These are phyloP conservation scores for Yamadazyma sp. DNA, from an alignment of 805 yeast genomes.

Conservation along the genomic window DNA sequence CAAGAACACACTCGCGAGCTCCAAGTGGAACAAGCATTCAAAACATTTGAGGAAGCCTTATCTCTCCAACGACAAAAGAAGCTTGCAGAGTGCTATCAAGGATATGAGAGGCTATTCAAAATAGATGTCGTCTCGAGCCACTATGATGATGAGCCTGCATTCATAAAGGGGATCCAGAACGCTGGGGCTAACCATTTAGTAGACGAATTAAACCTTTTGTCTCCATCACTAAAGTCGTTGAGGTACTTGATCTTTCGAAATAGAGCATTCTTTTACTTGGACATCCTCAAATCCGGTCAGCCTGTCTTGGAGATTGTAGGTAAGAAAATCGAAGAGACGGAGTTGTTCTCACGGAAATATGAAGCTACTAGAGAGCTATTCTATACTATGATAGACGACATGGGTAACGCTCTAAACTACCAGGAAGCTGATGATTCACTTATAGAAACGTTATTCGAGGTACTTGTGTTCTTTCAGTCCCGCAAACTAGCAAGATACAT, in stretches of 20 bases:
- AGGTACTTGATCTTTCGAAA: conserved; percentile 80
- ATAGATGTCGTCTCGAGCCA: conserved; percentile 61
- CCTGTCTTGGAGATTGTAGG: conserved; percentile 17
- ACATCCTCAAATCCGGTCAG: conserved; percentile 22
- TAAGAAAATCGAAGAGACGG: conserved; percentile 5
- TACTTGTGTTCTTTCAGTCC: conserved; percentile 51
- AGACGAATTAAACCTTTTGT: conserved; percentile 44
- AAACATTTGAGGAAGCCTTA: conserved; percentile 70
- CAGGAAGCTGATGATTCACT: conserved; percentile 65
- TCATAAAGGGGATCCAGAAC: conserved; percentile 39
- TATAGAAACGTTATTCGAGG: conserved; percentile 48
- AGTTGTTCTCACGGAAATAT: neutral
- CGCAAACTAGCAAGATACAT: conserved; percentile 52
- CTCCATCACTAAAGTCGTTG: conserved; percentile 72
- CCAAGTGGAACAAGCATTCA: conserved; percentile 84
- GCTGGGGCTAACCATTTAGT: conserved; percentile 33
- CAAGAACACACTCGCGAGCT: conserved; percentile 91
- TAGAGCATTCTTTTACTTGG: conserved; percentile 69
- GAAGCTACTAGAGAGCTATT: conserved; percentile 21
- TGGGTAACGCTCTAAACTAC: conserved; percentile 62
- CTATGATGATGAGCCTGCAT: conserved; percentile 39
- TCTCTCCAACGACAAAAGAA: conserved; percentile 52
- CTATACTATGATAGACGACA: conserved; percentile 57
- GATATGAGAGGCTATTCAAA: conserved; percentile 63
- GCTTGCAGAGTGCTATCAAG: conserved; percentile 48